Base-by-base conservation (phyloP, 345 rosid species). In the Combretum micranthum region DNA sequence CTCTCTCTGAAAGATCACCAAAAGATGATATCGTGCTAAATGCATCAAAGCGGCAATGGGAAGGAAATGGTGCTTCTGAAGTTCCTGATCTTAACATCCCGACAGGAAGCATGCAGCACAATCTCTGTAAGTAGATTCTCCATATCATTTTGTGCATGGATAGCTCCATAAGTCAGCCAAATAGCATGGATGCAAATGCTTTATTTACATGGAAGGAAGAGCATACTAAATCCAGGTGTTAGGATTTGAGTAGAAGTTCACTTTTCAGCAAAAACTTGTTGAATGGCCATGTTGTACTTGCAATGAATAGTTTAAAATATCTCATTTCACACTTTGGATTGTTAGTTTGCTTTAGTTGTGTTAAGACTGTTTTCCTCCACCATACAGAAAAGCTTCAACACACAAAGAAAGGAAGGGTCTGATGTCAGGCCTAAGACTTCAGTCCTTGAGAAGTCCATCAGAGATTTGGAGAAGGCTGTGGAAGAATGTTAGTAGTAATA, bases 391-490 rank as follows among this genome's bases (percentile, higher is more conserved):
- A 20, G 75, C 61, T 63, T 75, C n/a, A 79, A 73, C 43, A 19
- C 61, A 26, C 83, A 68, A 69, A 84, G 68, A 73, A 81, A 59
- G 74, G 86, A 87, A 20, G 73, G 87, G 64, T 80, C 83, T 43
- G 76, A 56, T 77, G 75, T 69, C 43, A 77, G 76, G 78, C 67
- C 87, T 43, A 92, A 80, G 69, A 59, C 78, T 69, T 74, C 98
- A 32, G 56, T 77, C 58, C 85, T 92, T 64, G 98, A 92, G 68
- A 88, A 75, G 69, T 88, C 98, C 64, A 84, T 92, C 59, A 80
- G 86, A 80, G 97, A 92, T 63, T 66, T 92, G 68, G 91, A 86
- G 78, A 92, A 66, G 78, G 69, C 79, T 79, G 98, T 89, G 54
- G 86, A 84, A 42, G 98, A 92, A 75, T 86, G 98, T 92, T 69